These are phyloP conservation scores for Petunia hybrid DNA, from an alignment of 305 asterid species.

Conservation along the genomic window DNA sequence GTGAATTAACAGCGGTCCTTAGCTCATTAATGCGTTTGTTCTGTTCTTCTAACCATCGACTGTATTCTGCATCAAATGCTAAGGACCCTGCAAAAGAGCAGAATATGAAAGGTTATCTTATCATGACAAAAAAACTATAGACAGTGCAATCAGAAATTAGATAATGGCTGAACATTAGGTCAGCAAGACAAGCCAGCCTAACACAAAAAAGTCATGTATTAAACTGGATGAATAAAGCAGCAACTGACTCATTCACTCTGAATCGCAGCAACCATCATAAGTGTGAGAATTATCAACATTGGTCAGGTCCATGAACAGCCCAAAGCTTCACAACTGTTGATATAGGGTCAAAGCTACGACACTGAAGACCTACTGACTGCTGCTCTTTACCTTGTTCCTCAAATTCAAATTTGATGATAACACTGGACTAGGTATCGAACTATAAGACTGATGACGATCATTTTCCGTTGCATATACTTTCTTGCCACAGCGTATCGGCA, in stretches of 20 bases:
- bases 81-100: constrained; percentile 64
- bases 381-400: constrained; percentile 25
- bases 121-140: neutral
- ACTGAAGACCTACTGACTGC: neutral
- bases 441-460: too few relatives aligned
- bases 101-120: neutral
- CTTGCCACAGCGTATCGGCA: neutral
- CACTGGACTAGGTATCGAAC: too few relatives aligned
- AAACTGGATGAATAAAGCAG: neutral
- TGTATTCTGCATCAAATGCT: constrained; percentile 86
- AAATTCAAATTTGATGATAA: neutral
- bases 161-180: neutral
- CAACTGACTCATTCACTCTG: neutral
- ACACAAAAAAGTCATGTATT: neutral
- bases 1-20: constrained; percentile 76
- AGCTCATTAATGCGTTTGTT: constrained; percentile 69
- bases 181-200: constrained; percentile 1
- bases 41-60: constrained; percentile 87
- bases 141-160: neutral
- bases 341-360: neutral
- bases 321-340: neutral
- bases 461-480: too few relatives aligned
- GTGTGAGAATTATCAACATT: constrained; percentile 3
- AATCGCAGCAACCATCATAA: constrained; percentile 9
- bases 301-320: neutral